Conservation (phyloP, 2,329 filamentous ascomycete species). For the Clonostachys solani region DNA sequence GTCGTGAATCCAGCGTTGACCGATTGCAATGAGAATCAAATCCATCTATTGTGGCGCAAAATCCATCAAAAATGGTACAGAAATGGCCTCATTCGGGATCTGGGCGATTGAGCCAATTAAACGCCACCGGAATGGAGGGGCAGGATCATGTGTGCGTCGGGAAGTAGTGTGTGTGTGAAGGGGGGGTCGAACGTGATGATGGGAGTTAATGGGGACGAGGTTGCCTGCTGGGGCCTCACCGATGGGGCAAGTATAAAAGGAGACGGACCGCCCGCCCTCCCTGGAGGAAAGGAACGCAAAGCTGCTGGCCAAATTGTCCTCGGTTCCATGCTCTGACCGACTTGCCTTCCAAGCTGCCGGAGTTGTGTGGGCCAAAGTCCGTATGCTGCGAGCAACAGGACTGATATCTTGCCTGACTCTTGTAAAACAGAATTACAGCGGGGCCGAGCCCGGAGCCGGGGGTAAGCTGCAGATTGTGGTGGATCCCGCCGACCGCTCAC, state of each 20-base stretch:
- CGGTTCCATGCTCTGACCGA: not conserved
- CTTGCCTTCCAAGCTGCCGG: constrained; percentile 2
- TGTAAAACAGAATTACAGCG: too few relatives aligned
- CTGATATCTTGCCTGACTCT: too few relatives aligned
- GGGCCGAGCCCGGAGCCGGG: too few relatives aligned
- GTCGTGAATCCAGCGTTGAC: not conserved
- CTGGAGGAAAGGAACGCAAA: not conserved
- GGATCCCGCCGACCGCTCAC: too few relatives aligned
- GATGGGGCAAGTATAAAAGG: constrained; percentile 4
- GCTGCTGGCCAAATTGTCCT: not conserved
- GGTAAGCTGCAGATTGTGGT: too few relatives aligned
- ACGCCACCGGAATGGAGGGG: constrained; percentile 1
- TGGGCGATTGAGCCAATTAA: not conserved
- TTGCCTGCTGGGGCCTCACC: too few relatives aligned
- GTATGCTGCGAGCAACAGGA: not conserved
- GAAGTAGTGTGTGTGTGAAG: not conserved
- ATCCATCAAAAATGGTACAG: not conserved
- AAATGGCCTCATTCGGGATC: not conserved
- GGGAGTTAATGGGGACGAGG: too few relatives aligned
- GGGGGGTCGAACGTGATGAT: too few relatives aligned
- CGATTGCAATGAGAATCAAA: not conserved
- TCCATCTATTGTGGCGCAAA: not conserved
- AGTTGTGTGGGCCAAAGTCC: constrained; percentile 5
- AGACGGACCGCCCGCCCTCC: not conserved
- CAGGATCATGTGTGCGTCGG: not conserved